Percentiles rank a stretch among this genome's conserved stretches.
phyloP scores from a whole-genome alignment of 1,139 yeast species.

The Blastobotrys elegans region DNA sequence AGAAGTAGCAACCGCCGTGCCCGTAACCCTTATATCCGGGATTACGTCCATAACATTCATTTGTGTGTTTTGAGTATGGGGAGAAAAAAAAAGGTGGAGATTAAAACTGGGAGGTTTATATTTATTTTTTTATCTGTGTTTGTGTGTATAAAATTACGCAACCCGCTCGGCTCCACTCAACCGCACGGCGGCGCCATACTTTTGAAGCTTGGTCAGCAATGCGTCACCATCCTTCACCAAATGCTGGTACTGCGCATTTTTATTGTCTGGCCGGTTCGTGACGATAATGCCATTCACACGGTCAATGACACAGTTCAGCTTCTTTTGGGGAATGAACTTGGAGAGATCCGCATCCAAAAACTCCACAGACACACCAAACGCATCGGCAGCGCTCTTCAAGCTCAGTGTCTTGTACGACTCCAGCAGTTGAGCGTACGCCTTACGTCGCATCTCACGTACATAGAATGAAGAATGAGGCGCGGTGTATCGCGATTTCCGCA shows the following conservation, averaged over 20 bases:
- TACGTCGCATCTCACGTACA: conserved; percentile 89
- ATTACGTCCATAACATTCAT: conserved; percentile 15
- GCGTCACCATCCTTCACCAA: conserved; percentile 91
- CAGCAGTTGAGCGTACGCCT: conserved; percentile 88
- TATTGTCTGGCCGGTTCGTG: conserved; percentile 93
- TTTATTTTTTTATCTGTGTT: not conserved
- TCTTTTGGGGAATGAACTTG: conserved; percentile 87
- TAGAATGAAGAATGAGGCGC: conserved; percentile 76
- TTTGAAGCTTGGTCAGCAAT: conserved; percentile 87
- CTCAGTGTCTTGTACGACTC: conserved; percentile 92
- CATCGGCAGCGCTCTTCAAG: conserved; percentile 86
- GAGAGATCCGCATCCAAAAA: conserved; percentile 79
- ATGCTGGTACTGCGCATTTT: conserved; percentile 86
- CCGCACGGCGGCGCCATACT: conserved; percentile 95
- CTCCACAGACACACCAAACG: conserved; percentile 81
- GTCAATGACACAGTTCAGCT: conserved; percentile 92
- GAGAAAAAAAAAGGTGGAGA: not conserved
- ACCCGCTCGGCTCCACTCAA: conserved; percentile 75
- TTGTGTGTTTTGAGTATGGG: not conserved
- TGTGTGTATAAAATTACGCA: conserved; percentile 10
- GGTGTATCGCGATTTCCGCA: conserved; percentile 71
- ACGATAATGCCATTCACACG: conserved; percentile 93
- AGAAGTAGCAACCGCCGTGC: not conserved
- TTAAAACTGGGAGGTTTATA: not conserved
- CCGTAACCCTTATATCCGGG: conserved; percentile 6